A percentile compares a stretch with the other conserved stretches of the same genome.
These are phyloP conservation scores for Penstemon davidsonii DNA, from an alignment of 257 asterid species.

Conservation along the genomic window DNA sequence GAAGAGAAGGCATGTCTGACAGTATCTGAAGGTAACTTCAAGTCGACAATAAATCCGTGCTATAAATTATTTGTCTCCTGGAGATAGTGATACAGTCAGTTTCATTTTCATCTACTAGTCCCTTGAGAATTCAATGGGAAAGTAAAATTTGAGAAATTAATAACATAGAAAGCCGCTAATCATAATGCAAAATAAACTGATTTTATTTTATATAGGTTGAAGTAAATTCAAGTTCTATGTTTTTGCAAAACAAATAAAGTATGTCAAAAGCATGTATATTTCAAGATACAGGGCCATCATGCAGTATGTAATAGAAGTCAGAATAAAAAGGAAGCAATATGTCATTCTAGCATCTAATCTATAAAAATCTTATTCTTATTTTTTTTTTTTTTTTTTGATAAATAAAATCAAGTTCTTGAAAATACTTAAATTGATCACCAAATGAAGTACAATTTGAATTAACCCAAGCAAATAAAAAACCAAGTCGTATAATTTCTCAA, in stretches of 20 bases:
- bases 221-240: conserved; percentile 7
- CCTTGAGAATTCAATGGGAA: conserved; percentile 33
- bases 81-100: conserved; percentile 23
- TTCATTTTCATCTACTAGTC: conserved; percentile 29
- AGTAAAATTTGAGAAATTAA: conserved; percentile 19
- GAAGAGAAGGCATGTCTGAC: conserved; percentile 86
- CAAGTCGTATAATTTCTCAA: background rate
- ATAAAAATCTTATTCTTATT: background rate
- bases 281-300: background rate
- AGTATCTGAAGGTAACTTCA: conserved; percentile 40
- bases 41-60: conserved; percentile 40
- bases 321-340: background rate
- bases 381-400: too few relatives aligned
- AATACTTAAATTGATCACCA: background rate
- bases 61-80: conserved; percentile 29
- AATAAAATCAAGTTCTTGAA: background rate
- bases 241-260: background rate
- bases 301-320: conserved; percentile 14
- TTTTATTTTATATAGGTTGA: background rate
- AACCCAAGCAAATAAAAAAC: background rate
- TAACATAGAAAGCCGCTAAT: conserved; percentile 18
- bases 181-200: background rate
- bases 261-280: conserved; percentile 14
- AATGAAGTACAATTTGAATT: background rate
- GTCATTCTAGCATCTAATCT: background rate